phyloP scores from a whole-genome alignment of 108 stramenopile species.

The Nitzschia sp. region DNA sequence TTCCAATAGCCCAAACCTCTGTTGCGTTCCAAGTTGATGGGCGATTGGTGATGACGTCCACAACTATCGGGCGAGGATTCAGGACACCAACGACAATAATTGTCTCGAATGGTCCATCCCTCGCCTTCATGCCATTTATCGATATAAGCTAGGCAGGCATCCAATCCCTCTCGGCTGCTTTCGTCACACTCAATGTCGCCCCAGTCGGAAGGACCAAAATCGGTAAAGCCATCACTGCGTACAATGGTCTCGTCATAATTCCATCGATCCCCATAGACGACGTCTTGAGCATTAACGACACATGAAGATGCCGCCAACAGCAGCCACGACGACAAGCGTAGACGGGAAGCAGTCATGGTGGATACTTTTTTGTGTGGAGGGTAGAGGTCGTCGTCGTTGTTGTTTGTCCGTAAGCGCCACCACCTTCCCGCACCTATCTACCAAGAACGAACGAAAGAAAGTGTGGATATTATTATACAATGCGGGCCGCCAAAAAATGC shows the following conservation, averaged over 20 bases:
- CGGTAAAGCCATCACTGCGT: conserved; percentile 14
- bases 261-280: conserved; percentile 9
- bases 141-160: conserved; percentile 25
- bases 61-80: background rate
- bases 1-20: conserved; percentile 18
- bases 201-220: conserved; percentile 23
- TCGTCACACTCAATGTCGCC: conserved; percentile 24
- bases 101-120: conserved; percentile 20
- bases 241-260: conserved; percentile 6
- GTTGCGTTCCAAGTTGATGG: conserved; percentile 42
- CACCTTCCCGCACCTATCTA: no score
- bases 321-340: no score
- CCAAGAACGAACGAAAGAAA: no score
- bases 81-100: conserved; percentile 46
- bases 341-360: no score
- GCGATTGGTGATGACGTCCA: conserved; percentile 29
- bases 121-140: conserved; percentile 31
- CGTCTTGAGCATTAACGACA: no score
- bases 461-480: no score
- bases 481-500: no score
- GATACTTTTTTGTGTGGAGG: no score
- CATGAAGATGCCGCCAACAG: no score
- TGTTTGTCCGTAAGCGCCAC: no score
- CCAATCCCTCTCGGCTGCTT: conserved; percentile 12
- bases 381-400: no score